Evolutionary conservation across 495 filamentous ascomycete genomes (phyloP).

Genomic region (Penicillium macrosclerotiorum): DNA sequence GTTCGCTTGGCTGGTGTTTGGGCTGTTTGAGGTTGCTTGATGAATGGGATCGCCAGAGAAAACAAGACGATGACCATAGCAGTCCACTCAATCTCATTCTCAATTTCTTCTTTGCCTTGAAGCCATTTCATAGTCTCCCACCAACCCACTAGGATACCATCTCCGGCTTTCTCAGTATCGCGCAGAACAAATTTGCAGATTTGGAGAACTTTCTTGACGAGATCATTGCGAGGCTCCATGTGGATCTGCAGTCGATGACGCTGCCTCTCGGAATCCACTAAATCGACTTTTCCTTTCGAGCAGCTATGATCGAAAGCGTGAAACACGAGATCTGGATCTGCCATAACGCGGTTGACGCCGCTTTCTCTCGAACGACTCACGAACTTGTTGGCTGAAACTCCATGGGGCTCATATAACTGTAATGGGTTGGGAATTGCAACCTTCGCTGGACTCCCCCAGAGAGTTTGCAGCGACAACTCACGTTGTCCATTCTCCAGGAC

Average conservation of each 20-base stretch:
- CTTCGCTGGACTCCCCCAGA: slow-evolving; percentile 64
- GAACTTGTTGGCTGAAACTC: slow-evolving; percentile 33
- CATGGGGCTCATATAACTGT: slow-evolving; percentile 43
- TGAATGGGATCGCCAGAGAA: slow-evolving; percentile 54
- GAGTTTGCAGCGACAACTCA: slow-evolving; percentile 69
- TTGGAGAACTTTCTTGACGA: slow-evolving; percentile 58
- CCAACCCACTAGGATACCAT: slow-evolving; percentile 68
- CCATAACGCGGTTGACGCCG: slow-evolving; percentile 51
- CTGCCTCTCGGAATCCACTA: slow-evolving; percentile 58
- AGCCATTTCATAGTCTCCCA: slow-evolving; percentile 75
- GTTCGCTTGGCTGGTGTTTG: slow-evolving; percentile 37
- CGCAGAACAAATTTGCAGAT: slow-evolving; percentile 62
- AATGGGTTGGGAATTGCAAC: slow-evolving; percentile 52
- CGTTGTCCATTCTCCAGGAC: slow-evolving; percentile 58
- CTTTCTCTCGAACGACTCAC: slow-evolving; percentile 44
- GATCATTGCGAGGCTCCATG: slow-evolving; percentile 60
- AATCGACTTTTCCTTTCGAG: slow-evolving; percentile 57
- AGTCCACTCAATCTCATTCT: slow-evolving; percentile 71
- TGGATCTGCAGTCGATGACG: slow-evolving; percentile 65
- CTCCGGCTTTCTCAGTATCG: slow-evolving; percentile 52
- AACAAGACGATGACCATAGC: slow-evolving; percentile 72
- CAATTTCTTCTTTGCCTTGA: slow-evolving; percentile 43
- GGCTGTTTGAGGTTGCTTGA: slow-evolving; percentile 35
- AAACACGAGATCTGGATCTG: slow-evolving; percentile 45
- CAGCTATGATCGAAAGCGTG: slow-evolving; percentile 43